These are phyloP conservation scores for Trichosanthes cucumerina DNA, from an alignment of 306 rosid genomes.

Conservation along the genomic window DNA sequence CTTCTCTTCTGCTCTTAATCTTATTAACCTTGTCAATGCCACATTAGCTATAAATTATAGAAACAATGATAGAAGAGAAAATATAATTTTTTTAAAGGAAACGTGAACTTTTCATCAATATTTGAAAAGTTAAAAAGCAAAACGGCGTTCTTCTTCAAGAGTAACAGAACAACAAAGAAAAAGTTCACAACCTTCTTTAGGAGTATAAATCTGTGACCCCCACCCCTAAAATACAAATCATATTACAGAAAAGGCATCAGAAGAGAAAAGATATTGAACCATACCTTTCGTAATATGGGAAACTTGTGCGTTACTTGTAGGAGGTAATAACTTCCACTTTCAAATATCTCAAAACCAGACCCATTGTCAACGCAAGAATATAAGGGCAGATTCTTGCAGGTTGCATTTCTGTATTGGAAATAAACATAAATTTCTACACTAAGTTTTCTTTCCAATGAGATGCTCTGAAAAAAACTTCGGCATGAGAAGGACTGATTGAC, in stretches of 20 bases:
- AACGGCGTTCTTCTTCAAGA: background rate
- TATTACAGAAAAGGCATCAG: background rate
- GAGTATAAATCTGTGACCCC: background rate
- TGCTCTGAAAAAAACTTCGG: conserved; percentile 42
- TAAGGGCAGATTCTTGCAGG: conserved; percentile 40
- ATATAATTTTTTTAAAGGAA: background rate
- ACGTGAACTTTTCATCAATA: background rate
- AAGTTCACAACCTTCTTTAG: background rate
- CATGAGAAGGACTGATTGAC: conserved; percentile 41
- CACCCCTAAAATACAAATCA: too few species aligned
- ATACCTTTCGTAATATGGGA: conserved; percentile 53
- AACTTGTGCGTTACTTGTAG: conserved; percentile 64
- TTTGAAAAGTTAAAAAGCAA: background rate
- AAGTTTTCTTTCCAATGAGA: conserved; percentile 25
- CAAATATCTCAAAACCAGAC: conserved; percentile 30
- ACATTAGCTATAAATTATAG: conserved; percentile 2
- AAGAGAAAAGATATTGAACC: conserved; percentile 6
- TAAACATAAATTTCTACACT: conserved; percentile 29
- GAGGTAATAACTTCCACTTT: conserved; percentile 55
- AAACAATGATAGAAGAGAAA: conserved; percentile 5
- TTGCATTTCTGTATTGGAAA: conserved; percentile 41
- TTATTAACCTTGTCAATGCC: background rate
- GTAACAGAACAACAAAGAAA: background rate
- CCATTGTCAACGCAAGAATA: conserved; percentile 20
- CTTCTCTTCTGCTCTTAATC: background rate